Conservation (phyloP, 495 filamentous ascomycete genomes). For the Bryoglossum gracile region DNA sequence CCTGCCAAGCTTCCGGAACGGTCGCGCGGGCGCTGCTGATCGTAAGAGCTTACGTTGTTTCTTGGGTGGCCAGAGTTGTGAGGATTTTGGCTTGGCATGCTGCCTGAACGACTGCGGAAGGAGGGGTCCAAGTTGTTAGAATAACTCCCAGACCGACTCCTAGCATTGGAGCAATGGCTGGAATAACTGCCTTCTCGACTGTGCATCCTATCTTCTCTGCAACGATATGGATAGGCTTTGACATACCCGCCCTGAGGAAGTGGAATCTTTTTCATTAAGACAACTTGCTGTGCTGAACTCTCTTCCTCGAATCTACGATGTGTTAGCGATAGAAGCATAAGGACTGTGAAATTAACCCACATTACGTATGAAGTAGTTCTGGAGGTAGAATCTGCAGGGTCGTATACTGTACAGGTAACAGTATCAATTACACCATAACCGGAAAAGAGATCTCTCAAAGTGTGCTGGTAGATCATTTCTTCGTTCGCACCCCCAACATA, state of each 20-base stretch:
- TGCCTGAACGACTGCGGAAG: too few species aligned
- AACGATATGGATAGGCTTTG: not conserved
- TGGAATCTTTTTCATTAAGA: too few species aligned
- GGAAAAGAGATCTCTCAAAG: constrained; percentile 10
- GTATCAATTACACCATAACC: constrained; percentile 11
- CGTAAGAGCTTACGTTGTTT: too few species aligned
- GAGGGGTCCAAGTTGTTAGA: not conserved
- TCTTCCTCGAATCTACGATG: constrained; percentile 4
- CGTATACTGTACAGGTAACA: too few species aligned
- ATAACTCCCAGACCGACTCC: not conserved
- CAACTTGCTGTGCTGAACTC: constrained; percentile 1
- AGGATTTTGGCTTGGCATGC: too few species aligned
- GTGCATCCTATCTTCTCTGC: not conserved
- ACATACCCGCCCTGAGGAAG: too few species aligned
- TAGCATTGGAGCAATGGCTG: not conserved
- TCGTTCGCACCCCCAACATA: not conserved
- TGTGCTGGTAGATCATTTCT: not conserved
- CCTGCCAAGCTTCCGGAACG: too few species aligned
- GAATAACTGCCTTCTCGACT: not conserved
- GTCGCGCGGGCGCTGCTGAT: too few species aligned
- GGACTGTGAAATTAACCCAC: too few species aligned
- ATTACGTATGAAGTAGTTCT: too few species aligned
- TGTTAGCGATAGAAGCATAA: not conserved
- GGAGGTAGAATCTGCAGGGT: too few species aligned
- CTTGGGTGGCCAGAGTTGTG: too few species aligned